phyloP scores from a whole-genome alignment of 495 filamentous ascomycete genomes.

The Talaromyces proteolyticus region DNA sequence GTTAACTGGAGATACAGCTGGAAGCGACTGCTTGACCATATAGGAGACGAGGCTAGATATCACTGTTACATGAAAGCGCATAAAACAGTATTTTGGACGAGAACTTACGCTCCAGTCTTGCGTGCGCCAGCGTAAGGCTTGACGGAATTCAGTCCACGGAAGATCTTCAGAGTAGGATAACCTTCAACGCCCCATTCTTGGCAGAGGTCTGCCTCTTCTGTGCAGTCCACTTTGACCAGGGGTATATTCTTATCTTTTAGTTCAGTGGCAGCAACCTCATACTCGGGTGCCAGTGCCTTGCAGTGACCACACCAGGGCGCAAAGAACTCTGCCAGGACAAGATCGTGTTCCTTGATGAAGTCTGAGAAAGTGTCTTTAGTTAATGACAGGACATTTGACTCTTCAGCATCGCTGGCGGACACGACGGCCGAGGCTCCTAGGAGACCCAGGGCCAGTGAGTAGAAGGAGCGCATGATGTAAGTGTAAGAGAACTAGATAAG shows the following conservation, averaged over 20 bases:
- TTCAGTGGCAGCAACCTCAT: conserved; percentile 86
- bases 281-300: conserved; percentile 89
- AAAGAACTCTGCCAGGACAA: conserved; percentile 97
- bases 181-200: conserved; percentile 86
- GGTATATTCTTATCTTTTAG: conserved; percentile 94
- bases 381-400: conserved; percentile 76
- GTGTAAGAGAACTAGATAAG: too few species aligned
- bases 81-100: not conserved
- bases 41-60: conserved; percentile 79
- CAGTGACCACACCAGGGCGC: conserved; percentile 99
- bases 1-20: conserved; percentile 77
- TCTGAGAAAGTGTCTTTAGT: conserved; percentile 78
- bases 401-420: conserved; percentile 51
- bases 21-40: conserved; percentile 98
- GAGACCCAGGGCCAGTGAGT: conserved; percentile 51
- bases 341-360: conserved; percentile 78
- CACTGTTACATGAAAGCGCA: conserved; percentile 20
- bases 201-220: conserved; percentile 88
- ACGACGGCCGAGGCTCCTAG: conserved; percentile 53
- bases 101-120: conserved; percentile 80
- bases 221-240: conserved; percentile 94
- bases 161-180: conserved; percentile 97
- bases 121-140: conserved; percentile 82
- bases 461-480: conserved; percentile 51
- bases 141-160: conserved; percentile 84